phyloP scores from a whole-genome alignment of 371 early-diverging fungal species.

The Mortierella sp. region DNA sequence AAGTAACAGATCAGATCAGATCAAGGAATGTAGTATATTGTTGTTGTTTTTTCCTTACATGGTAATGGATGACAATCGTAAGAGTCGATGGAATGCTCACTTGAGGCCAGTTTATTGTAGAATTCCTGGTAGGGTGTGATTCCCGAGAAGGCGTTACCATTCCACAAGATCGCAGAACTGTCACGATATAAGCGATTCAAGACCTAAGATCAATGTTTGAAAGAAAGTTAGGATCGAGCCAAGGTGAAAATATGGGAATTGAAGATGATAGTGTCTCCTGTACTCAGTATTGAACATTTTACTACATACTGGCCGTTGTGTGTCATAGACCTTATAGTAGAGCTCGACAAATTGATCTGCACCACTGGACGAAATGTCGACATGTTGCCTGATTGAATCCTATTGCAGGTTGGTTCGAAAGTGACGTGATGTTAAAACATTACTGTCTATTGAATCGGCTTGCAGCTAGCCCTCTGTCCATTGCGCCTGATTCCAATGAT shows the following conservation, averaged over 20 bases:
- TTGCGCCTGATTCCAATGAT: conserved; percentile 1
- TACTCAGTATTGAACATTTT: not conserved
- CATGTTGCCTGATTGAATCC: conserved; percentile 44
- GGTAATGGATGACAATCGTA: conserved; percentile 79
- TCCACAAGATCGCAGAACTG: conserved; percentile 80
- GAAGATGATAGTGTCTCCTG: not conserved
- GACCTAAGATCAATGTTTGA: conserved; percentile 19
- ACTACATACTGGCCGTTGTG: conserved; percentile 68
- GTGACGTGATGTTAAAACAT: not conserved
- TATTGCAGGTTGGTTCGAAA: conserved; percentile 9
- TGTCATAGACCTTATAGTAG: conserved; percentile 75
- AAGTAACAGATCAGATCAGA: no score
- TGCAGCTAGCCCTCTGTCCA: not conserved
- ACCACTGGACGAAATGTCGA: conserved; percentile 55
- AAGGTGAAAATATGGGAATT: no score
- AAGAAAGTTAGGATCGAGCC: not conserved
- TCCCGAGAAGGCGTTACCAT: conserved; percentile 75
- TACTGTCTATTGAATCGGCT: not conserved
- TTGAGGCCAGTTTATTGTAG: conserved; percentile 67
- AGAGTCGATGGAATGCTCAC: conserved; percentile 70
- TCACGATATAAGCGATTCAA: conserved; percentile 75
- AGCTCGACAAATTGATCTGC: conserved; percentile 75
- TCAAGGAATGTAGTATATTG: no score
- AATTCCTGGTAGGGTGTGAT: conserved; percentile 69
- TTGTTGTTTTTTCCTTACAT: conserved; percentile 40